Base-by-base conservation (phyloP, 208 protist genomes). In the Strigomonas oncopelti region DNA sequence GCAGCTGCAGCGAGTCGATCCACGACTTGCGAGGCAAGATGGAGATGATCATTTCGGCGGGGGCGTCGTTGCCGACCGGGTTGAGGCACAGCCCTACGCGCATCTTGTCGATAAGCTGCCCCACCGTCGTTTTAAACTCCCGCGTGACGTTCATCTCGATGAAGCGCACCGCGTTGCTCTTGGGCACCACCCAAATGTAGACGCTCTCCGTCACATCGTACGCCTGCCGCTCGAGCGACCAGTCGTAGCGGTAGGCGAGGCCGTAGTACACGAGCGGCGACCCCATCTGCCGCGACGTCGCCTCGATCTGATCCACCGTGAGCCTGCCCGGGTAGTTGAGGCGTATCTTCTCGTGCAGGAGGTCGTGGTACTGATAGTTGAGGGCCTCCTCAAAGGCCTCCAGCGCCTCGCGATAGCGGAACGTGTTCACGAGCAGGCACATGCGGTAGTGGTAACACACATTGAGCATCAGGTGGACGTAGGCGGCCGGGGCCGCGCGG, bases 331-430 rank as follows among this genome's bases (percentile, higher is more conserved):
- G 57, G 63, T 93, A 95, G 78, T 94, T 94, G 59, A 60, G 38
- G 11, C 57, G 29, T 54, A 96, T 71, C 75, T 97, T 97, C 27
- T 92, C 75, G 52, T 71, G 72, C 28, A 97, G 78, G 16, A 84
- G 66, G 70, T 97, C 93, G 27, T 67, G 62, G 74, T 95, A 85
- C 53, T 83, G 78, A 48, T 86, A 69, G 24, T 83, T 80, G 18
- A 92, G 78, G 36, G 71, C 73, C 62, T 74, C 63, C 78, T 97
- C 93, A 14, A 94, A 77, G 24, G 84, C 67, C 73, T 96, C 93
- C 18, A 97, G 69, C 13, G 88, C 90, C 38, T 95, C 89, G 31
- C 84, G 76, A 74, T 97, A 96, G 65, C 90, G 88, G 78, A 91
- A 97, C 34, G 80, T 92, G 65, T 68, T 77, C 46, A 86, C 80